These are phyloP conservation scores for Nakaseomyces uthaithaninus DNA, from an alignment of 1,139 yeast genomes.

Conservation along the genomic window DNA sequence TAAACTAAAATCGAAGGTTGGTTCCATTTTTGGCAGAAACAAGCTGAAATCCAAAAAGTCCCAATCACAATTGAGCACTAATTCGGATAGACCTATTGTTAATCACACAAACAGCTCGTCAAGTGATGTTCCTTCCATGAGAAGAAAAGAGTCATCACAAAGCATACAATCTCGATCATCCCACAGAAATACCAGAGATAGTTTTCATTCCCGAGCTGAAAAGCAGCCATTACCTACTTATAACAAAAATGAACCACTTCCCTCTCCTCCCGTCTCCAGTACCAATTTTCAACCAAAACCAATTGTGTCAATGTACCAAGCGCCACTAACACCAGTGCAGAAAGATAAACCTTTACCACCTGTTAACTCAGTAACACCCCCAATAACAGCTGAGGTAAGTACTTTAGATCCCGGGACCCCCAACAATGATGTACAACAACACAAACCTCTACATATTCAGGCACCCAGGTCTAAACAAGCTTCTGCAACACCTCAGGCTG, in stretches of 20 bases:
- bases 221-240: constrained; percentile 11
- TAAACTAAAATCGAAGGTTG: constrained; percentile 67
- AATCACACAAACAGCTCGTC: not conserved
- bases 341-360: constrained; percentile 10
- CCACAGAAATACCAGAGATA: not conserved
- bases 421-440: not conserved
- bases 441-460: constrained; percentile 15
- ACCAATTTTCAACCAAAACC: constrained; percentile 9
- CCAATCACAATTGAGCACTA: not conserved
- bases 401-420: constrained; percentile 7
- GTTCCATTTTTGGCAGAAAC: constrained; percentile 72
- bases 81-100: constrained; percentile 14
- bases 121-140: not conserved
- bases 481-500: constrained; percentile 56
- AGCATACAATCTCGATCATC: constrained; percentile 6
- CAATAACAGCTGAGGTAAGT: not conserved
- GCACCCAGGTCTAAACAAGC: constrained; percentile 14
- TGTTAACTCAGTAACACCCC: constrained; percentile 1
- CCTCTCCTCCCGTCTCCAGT: constrained; percentile 5
- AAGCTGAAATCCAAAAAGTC: constrained; percentile 32
- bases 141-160: not conserved
- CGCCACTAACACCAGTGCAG: constrained; percentile 21
- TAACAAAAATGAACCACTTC: not conserved
- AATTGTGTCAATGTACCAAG: constrained; percentile 12
- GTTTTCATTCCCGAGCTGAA: constrained; percentile 5